Conservation (phyloP, 1,284 basidiomycete species). For the Veloboletus limbatus region DNA sequence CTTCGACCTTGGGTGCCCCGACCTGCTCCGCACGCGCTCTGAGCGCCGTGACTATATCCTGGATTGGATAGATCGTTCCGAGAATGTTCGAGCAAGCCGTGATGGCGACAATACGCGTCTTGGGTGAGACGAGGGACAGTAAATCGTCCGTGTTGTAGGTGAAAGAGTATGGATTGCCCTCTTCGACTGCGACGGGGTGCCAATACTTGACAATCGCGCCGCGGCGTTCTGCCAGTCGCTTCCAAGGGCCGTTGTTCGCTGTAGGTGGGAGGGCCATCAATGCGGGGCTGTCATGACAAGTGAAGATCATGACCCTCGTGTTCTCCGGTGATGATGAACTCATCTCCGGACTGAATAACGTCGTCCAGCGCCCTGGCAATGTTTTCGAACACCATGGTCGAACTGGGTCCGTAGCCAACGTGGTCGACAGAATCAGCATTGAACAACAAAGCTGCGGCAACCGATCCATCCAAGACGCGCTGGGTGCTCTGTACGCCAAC, state of each 20-base stretch:
- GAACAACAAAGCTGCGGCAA: slow-evolving; percentile 56
- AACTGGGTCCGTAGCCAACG: slow-evolving; percentile 64
- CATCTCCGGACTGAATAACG: slow-evolving; percentile 55
- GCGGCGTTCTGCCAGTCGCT: slow-evolving; percentile 61
- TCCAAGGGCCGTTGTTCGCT: slow-evolving; percentile 82
- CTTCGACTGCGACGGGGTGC: slow-evolving; percentile 47
- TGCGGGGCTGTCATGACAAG: not conserved
- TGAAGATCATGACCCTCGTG: slow-evolving; percentile 59
- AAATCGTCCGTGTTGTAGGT: slow-evolving; percentile 56
- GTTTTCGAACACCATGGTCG: slow-evolving; percentile 68
- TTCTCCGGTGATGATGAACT: slow-evolving; percentile 73
- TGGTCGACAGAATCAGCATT: slow-evolving; percentile 60
- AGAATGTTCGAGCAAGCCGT: slow-evolving; percentile 77
- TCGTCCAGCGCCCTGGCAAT: slow-evolving; percentile 57
- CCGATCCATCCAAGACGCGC: slow-evolving; percentile 51
- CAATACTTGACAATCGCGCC: slow-evolving; percentile 59
- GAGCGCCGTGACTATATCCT: slow-evolving; percentile 51
- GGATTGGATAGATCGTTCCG: slow-evolving; percentile 63
- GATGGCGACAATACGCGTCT: slow-evolving; percentile 72
- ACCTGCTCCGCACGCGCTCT: slow-evolving; percentile 48
- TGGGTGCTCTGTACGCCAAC: slow-evolving; percentile 51
- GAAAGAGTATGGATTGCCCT: slow-evolving; percentile 67
- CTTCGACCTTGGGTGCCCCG: slow-evolving; percentile 61
- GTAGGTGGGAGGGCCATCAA: not conserved
- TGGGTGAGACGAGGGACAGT: slow-evolving; percentile 55